Evolutionary conservation across 495 filamentous ascomycete species (phyloP), one percentile per base, ranked within the genome.

Genomic region (Tuber calosporum): DNA sequence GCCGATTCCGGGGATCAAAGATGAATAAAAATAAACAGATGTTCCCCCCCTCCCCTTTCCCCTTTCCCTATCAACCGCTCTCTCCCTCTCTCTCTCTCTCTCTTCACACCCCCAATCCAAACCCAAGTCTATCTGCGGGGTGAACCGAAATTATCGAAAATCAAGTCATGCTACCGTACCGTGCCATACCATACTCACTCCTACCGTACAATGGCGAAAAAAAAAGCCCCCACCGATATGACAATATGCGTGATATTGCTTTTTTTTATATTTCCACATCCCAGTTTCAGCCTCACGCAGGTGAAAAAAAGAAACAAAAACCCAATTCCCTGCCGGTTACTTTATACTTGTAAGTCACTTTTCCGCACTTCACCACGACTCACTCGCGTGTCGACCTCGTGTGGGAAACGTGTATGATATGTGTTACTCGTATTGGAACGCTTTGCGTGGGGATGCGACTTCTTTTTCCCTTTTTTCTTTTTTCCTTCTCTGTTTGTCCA

Each of bases 341-440:
- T 15, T n/a, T n/a, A n/a, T n/a, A n/a, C n/a, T n/a, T n/a, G n/a
- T n/a, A n/a, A n/a, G n/a, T n/a, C n/a, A n/a, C n/a, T n/a, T n/a
- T 58, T 58, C n/a, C 9, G 11, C 48, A 4, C 48, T 58, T 58
- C 48, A 58, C 48, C 48, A 30, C 48, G 48, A 11, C 48, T 58
- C 48, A 58, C 48, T 58, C 48, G 48, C 48, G 48, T 58, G 48
- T 30, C 6, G 20, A 3, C 48, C n/a, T 58, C 48, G 30, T n/a
- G 48, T 58, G 48, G 48, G n/a, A 58, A 58, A 30, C 48, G 48
- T 58, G 48, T 58, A n/a, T n/a, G n/a, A n/a, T n/a, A n/a, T n/a
- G n/a, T 58, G 22, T 26, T 26, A 58, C 30, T 58, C 48, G 48
- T n/a, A n/a, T n/a, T n/a, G n/a, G n/a, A n/a, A 22, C 45, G 0